Conservation (phyloP, 495 filamentous ascomycete species). For the Xylaria telfairii region DNA sequence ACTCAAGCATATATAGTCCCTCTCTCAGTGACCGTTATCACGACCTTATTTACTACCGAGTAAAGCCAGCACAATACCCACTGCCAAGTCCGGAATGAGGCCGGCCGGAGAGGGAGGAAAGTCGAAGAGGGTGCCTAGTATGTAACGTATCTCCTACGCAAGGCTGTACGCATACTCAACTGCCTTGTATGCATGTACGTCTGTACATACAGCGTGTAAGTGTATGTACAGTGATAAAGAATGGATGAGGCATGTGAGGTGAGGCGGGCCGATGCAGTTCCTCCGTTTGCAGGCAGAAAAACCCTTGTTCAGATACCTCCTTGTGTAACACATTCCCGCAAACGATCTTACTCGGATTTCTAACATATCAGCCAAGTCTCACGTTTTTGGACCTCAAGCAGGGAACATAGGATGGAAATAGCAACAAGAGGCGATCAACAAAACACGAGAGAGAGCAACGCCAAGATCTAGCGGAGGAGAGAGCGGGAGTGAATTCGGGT, state of each 20-base stretch:
- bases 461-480: conserved; percentile 13
- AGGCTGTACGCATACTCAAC: background rate
- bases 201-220: background rate
- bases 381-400: background rate
- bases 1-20: background rate
- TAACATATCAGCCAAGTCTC: background rate
- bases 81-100: background rate
- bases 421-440: background rate
- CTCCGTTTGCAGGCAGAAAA: background rate
- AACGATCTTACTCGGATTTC: conserved; percentile 1
- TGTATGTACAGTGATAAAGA: background rate
- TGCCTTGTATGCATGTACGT: background rate
- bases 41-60: background rate
- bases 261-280: conserved; percentile 19
- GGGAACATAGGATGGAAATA: background rate
- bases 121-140: background rate
- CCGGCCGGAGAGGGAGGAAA: background rate
- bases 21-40: background rate
- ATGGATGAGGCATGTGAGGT: conserved; percentile 1
- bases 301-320: background rate
- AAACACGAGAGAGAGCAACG: background rate
- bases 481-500: conserved; percentile 5
- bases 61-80: background rate
- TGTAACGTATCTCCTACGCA: conserved; percentile 12
- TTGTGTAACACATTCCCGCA: conserved; percentile 9